Conservation (phyloP, 495 filamentous ascomycete genomes). For the Penicillium turbatum region DNA sequence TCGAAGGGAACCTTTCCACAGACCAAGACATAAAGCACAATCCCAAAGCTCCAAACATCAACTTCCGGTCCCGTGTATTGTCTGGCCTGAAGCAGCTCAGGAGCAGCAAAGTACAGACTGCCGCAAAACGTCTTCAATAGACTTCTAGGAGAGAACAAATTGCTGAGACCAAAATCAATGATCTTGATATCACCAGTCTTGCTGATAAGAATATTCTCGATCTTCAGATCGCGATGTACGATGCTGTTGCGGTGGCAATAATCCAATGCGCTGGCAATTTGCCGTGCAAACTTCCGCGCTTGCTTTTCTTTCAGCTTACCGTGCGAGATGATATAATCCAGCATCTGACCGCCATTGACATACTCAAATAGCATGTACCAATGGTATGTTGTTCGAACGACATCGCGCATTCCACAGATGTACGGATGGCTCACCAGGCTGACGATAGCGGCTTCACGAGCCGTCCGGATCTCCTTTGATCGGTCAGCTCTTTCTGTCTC, state of each 20-base stretch:
- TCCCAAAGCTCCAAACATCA: conserved; percentile 98
- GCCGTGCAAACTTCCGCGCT: conserved; percentile 92
- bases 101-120: conserved; percentile 96
- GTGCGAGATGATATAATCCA: conserved; percentile 99
- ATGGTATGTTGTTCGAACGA: conserved; percentile 91
- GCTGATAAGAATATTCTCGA: conserved; percentile 99
- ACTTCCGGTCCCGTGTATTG: conserved; percentile 96
- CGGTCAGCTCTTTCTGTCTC: conserved; percentile 86
- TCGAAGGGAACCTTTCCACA: conserved; percentile 99
- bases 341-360: conserved; percentile 98
- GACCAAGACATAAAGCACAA: conserved; percentile 96
- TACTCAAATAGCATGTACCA: conserved; percentile 99
- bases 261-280: conserved; percentile 97
- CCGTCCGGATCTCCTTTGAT: conserved; percentile 95
- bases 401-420: conserved; percentile 94
- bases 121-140: conserved; percentile 97
- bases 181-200: conserved; percentile 99
- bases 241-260: conserved; percentile 99
- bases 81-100: conserved; percentile 87
- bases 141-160: conserved; percentile 82
- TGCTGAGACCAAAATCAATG: conserved; percentile 98
- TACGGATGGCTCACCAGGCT: conserved; percentile 93
- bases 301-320: conserved; percentile 98
- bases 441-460: conserved; percentile 94
- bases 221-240: conserved; percentile 96